A percentile compares a stretch with the other conserved stretches of the same genome.
Evolutionary conservation across 2,329 filamentous ascomycete genomes (phyloP).

Genomic region (Ophiostoma ulmi): DNA sequence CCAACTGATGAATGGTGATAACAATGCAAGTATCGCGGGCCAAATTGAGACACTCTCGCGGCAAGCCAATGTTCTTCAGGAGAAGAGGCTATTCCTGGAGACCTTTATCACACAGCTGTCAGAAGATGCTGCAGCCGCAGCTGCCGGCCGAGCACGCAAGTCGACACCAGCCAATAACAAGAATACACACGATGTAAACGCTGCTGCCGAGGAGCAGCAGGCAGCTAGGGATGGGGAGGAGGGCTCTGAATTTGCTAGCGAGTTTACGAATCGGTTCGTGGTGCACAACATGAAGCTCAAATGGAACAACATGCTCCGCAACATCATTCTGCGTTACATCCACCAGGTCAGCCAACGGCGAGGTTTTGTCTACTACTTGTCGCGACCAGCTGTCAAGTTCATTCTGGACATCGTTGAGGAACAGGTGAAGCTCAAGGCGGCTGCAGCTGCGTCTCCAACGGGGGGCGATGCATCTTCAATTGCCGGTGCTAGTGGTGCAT

Average conservation of each 20-base stretch:
- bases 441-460: not conserved
- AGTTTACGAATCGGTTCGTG: constrained; percentile 97
- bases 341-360: constrained; percentile 94
- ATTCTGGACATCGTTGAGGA: constrained; percentile 97
- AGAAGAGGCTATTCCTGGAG: constrained; percentile 55
- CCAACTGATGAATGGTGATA: constrained; percentile 51
- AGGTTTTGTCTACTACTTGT: constrained; percentile 97
- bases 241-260: constrained; percentile 77
- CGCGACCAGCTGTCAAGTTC: constrained; percentile 91
- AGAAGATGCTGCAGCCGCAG: constrained; percentile 34
- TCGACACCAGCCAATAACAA: not conserved
- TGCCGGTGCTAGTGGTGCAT: constrained; percentile 27
- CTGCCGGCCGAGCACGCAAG: not conserved
- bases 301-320: constrained; percentile 94
- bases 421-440: constrained; percentile 66
- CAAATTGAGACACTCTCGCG: constrained; percentile 57
- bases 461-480: not conserved
- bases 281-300: constrained; percentile 97
- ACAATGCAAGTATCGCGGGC: constrained; percentile 43
- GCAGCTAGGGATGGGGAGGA: constrained; percentile 41
- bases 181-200: not conserved
- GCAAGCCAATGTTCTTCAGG: constrained; percentile 52
- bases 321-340: constrained; percentile 94
- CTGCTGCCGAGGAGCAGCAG: not conserved
- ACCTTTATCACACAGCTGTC: constrained; percentile 51